phyloP scores from a whole-genome alignment of 2,329 filamentous ascomycete species.

The Colletotrichum theobromicola region DNA sequence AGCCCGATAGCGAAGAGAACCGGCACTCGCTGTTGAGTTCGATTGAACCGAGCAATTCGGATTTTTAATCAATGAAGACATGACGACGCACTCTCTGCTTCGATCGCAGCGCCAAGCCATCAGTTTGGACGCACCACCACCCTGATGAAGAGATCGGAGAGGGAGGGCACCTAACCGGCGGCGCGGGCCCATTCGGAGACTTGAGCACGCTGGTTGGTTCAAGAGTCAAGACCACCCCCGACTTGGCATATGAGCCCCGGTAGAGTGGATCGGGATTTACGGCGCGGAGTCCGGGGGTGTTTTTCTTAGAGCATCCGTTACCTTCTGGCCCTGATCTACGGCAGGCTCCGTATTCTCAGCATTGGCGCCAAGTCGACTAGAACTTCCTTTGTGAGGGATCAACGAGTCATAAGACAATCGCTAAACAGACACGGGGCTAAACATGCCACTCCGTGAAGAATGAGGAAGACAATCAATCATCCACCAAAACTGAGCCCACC shows the following conservation, averaged over 20 bases:
- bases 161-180: not conserved
- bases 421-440: not conserved
- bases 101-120: conserved; percentile 3
- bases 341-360: not conserved
- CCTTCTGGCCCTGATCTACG: not conserved
- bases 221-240: not conserved
- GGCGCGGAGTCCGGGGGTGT: not conserved
- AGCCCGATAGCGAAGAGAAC: not conserved
- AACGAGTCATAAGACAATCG: conserved; percentile 1
- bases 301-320: not conserved
- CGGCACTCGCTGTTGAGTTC: not conserved
- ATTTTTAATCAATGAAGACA: not conserved
- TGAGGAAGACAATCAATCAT: not conserved
- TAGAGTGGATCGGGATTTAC: not conserved
- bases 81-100: not conserved
- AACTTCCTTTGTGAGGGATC: not conserved
- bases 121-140: conserved; percentile 6
- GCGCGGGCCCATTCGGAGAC: not conserved
- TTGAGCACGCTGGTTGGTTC: not conserved
- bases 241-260: not conserved
- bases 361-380: not conserved
- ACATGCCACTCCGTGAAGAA: not conserved
- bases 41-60: not conserved
- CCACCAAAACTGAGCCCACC: not conserved
- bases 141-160: not conserved